phyloP scores from a whole-genome alignment of 257 asterid genomes.

The Primulina huaijiensis region DNA sequence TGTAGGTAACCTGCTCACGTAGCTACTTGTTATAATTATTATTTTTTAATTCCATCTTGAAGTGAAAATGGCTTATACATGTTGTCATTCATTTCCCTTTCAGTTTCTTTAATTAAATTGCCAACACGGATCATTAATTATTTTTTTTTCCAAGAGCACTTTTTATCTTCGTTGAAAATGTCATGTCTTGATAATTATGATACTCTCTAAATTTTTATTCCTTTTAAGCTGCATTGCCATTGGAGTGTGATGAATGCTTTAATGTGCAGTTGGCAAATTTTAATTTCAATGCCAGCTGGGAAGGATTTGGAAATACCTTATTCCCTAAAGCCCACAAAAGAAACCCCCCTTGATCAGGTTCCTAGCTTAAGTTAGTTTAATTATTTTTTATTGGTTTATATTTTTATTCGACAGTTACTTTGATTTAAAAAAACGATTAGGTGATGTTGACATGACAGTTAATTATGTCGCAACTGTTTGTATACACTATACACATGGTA shows the following conservation, averaged over 20 bases:
- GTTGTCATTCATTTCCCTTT: not conserved
- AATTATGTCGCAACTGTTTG: not conserved
- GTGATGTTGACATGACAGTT: not conserved
- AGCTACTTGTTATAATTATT: not conserved
- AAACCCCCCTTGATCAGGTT: slow-evolving; percentile 76
- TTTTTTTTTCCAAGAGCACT: not conserved
- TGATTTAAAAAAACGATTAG: not conserved
- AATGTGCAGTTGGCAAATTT: slow-evolving; percentile 77
- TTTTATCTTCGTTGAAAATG: slow-evolving; percentile 3
- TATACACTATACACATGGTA: not conserved
- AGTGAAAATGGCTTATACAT: slow-evolving; percentile 1
- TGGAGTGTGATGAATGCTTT: slow-evolving; percentile 29
- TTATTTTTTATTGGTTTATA: not conserved
- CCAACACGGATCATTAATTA: not conserved
- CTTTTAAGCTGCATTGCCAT: slow-evolving; percentile 16
- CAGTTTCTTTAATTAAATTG: not conserved
- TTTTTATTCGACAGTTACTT: not conserved
- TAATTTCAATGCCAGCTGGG: slow-evolving; percentile 85
- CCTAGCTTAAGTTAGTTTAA: slow-evolving; percentile 11
- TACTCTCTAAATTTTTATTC: slow-evolving; percentile 14
- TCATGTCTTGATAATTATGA: slow-evolving; percentile 12
- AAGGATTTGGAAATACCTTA: slow-evolving; percentile 66
- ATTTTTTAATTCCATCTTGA: not conserved
- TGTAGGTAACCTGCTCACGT: not conserved
- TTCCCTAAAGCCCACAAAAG: slow-evolving; percentile 66